A percentile compares a stretch with the other conserved stretches of the same genome.
phyloP scores from a whole-genome alignment of 306 rosid species.

The Rosa multiflora region DNA sequence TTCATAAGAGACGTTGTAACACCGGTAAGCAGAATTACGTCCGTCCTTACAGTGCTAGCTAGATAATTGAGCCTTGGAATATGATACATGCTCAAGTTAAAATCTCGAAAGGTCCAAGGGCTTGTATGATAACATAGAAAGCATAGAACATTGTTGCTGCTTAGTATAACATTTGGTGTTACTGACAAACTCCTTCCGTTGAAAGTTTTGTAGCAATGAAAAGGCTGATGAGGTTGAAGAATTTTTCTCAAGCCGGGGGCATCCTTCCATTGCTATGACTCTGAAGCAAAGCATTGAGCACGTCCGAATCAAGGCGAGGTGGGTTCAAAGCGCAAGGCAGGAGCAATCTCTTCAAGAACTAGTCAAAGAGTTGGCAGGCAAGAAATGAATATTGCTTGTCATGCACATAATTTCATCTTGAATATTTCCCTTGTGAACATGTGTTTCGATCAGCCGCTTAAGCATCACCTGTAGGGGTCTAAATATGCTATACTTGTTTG shows the following conservation, averaged over 20 bases:
- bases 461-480: background rate
- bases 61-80: background rate
- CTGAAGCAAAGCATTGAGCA: conserved; percentile 50
- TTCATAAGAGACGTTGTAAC: conserved; percentile 41
- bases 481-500: background rate
- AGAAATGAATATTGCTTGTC: conserved; percentile 9
- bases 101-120: background rate
- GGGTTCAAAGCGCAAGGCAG: conserved; percentile 44
- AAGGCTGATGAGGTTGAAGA: conserved; percentile 55
- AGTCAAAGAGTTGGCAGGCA: conserved; percentile 36
- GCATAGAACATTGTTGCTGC: conserved; percentile 2
- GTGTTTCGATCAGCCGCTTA: background rate
- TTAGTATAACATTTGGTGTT: background rate
- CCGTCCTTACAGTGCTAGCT: background rate
- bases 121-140: background rate
- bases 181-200: background rate
- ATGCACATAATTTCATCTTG: background rate
- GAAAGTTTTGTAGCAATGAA: conserved; percentile 52
- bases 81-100: background rate
- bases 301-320: conserved; percentile 63
- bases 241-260: conserved; percentile 38
- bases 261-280: conserved; percentile 44
- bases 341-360: conserved; percentile 41
- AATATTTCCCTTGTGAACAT: background rate
- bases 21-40: conserved; percentile 34